Evolutionary conservation across 2,329 filamentous ascomycete genomes (phyloP), one percentile per base, ranked within the genome.

Genomic region (Alternaria sp.): DNA sequence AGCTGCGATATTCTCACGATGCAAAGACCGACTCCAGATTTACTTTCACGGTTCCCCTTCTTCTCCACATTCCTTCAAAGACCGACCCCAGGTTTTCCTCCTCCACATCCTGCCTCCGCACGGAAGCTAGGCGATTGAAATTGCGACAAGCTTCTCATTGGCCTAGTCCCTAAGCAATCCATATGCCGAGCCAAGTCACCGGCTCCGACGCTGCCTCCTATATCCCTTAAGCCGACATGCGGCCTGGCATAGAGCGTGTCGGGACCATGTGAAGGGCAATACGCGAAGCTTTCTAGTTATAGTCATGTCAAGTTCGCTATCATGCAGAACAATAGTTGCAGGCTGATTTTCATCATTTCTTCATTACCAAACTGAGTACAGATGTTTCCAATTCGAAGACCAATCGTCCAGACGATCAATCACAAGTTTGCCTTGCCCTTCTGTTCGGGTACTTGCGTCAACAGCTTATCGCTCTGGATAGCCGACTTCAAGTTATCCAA

Each of bases 371-470:
- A 4, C 3, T 17, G 4, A 52, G 23, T 25, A 36, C 28, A 51
- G 11, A 7, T 52, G 13, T 25, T 15, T 46, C 30, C 8, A 9
- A 12, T 6, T 40, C 7, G 10, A 15, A 44, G 13, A 6, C 13
- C 23, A 5, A 49, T 13, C 23, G 43, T 45, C 7, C 51, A 19
- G 17, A 45, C 2, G 19, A 21, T 10, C 26, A 5, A 32, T 71
- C 54, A 77, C 23, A 76, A 70, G 54, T 77, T 77, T 23, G 76
- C 73, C 61, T 71, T 74, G 43, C 71, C 69, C 59, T 85, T 86
- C 81, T 90, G 88, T 77, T 89, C 88, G 5, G 85, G 83, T 44
- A 90, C 85, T 64, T 86, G 83, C n/a, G 88, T 90, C 61, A 89
- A 77, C 74, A 90, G 76, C 62, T 83, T 83, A 5, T 86, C 86